Conservation (phyloP, 2,329 filamentous ascomycete genomes). For the Thielaviopsis populi region DNA sequence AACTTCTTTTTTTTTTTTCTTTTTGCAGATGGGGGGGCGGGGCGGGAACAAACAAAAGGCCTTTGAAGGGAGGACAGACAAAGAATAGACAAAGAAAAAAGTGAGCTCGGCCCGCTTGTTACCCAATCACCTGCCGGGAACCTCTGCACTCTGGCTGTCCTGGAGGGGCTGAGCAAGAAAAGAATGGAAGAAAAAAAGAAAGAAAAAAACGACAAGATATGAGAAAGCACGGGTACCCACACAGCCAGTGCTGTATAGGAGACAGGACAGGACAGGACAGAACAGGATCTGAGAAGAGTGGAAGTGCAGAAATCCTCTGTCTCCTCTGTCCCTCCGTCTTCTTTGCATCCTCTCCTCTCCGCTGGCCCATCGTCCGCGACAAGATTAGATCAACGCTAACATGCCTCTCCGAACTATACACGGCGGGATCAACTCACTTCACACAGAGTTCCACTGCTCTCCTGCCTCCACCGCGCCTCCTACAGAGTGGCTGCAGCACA, state of each 20-base stretch:
- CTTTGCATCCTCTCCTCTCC: too few relatives aligned
- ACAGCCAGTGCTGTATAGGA: background rate
- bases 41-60: background rate
- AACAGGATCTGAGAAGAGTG: too few relatives aligned
- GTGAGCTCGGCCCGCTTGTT: background rate
- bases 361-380: too few relatives aligned
- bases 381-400: too few relatives aligned
- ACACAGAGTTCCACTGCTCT: too few relatives aligned
- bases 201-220: background rate
- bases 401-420: too few relatives aligned
- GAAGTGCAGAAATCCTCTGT: background rate
- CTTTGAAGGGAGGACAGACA: background rate
- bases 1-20: too few relatives aligned
- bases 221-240: background rate
- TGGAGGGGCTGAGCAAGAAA: background rate
- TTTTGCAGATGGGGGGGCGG: background rate
- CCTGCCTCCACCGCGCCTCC: too few relatives aligned
- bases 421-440: too few relatives aligned
- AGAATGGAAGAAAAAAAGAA: background rate
- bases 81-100: background rate
- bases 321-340: too few relatives aligned
- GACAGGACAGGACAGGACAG: background rate
- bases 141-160: background rate
- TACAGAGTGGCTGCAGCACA: too few relatives aligned
- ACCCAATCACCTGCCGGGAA: background rate